A percentile compares a stretch with the other conserved stretches of the same genome.
These are phyloP conservation scores for Nicotiana knightiana DNA, from an alignment of 257 asterid genomes.

Conservation along the genomic window DNA sequence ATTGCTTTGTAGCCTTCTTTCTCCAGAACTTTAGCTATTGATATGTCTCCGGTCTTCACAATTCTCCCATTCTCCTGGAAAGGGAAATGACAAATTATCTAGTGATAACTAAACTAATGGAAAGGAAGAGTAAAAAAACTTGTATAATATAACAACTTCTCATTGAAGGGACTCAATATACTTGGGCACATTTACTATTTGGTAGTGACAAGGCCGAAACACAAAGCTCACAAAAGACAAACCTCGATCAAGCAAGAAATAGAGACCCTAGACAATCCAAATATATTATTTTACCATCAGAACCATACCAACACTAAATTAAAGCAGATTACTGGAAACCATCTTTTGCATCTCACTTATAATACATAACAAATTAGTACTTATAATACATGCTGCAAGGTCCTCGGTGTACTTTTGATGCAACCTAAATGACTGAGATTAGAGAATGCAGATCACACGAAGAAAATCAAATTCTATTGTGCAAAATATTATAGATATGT, in stretches of 20 bases:
- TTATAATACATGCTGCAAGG: not conserved
- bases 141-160: not conserved
- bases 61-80: conserved; percentile 62
- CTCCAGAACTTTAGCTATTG: conserved; percentile 65
- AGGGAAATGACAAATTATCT: not conserved
- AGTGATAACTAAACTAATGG: not conserved
- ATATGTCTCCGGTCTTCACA: conserved; percentile 78
- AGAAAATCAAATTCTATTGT: not conserved
- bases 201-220: not conserved
- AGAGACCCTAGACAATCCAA: not conserved
- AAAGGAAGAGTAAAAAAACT: not conserved
- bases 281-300: not conserved
- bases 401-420: not conserved
- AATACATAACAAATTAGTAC: not conserved
- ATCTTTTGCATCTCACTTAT: not conserved
- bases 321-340: not conserved
- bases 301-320: not conserved
- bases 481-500: not conserved
- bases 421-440: not conserved
- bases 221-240: not conserved
- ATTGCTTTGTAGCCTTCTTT: conserved; percentile 78
- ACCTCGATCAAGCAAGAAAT: not conserved
- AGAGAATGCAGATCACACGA: not conserved
- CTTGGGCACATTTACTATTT: not conserved
- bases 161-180: not conserved